Percentiles rank a stretch among this genome's conserved stretches.
phyloP scores from a whole-genome alignment of 2,329 filamentous ascomycete genomes.

The Trichoderma afroharzianum region DNA sequence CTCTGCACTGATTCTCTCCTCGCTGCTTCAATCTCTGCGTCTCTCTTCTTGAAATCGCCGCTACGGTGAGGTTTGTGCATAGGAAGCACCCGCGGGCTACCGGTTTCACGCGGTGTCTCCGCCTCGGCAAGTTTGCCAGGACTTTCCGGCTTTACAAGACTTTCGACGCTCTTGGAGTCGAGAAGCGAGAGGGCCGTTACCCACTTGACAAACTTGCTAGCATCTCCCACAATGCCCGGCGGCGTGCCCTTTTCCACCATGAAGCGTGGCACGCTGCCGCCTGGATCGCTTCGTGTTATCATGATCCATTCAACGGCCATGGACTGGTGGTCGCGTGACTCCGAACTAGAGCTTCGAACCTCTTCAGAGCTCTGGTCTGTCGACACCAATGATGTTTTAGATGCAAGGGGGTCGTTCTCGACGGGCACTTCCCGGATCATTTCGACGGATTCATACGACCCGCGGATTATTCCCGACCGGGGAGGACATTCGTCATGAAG shows the following conservation, averaged over 20 bases:
- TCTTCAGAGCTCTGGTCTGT: slow-evolving; percentile 32
- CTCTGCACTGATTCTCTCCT: slow-evolving; percentile 28
- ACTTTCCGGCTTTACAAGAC: background rate
- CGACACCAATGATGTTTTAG: slow-evolving; percentile 33
- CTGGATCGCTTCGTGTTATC: slow-evolving; percentile 85
- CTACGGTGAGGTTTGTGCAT: slow-evolving; percentile 24
- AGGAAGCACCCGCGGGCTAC: slow-evolving; percentile 8
- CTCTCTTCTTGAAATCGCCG: slow-evolving; percentile 22
- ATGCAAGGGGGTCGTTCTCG: slow-evolving; percentile 39
- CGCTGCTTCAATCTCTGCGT: slow-evolving; percentile 31
- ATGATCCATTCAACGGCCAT: slow-evolving; percentile 79
- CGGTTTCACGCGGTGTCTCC: background rate
- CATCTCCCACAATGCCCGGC: slow-evolving; percentile 72
- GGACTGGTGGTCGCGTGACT: slow-evolving; percentile 30
- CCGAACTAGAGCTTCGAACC: slow-evolving; percentile 20
- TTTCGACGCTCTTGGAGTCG: slow-evolving; percentile 28
- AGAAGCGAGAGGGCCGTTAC: slow-evolving; percentile 40
- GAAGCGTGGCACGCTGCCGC: slow-evolving; percentile 82
- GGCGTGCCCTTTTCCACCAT: slow-evolving; percentile 90
- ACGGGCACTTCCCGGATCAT: slow-evolving; percentile 79
- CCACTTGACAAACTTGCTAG: slow-evolving; percentile 80
- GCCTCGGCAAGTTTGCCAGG: background rate
- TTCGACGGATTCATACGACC: slow-evolving; percentile 88
- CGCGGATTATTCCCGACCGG: slow-evolving; percentile 71
- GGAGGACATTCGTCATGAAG: slow-evolving; percentile 69